Conservation (phyloP, 805 yeast genomes). For the Teunomyces kruisii region DNA sequence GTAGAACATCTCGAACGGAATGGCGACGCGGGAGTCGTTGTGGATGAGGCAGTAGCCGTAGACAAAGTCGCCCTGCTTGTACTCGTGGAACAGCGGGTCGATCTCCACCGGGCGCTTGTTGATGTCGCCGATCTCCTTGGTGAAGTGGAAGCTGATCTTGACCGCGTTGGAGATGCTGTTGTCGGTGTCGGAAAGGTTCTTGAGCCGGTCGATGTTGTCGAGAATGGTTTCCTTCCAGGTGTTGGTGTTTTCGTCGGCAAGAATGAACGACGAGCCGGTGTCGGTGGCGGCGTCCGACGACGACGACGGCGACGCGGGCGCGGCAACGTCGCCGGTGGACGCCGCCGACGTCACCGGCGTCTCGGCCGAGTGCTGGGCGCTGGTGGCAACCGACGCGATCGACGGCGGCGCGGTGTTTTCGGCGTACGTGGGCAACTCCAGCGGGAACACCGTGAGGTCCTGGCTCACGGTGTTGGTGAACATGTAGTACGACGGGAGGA, state of each 20-base stretch:
- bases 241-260: slow-evolving; percentile 34
- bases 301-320: not conserved
- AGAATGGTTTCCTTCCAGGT: slow-evolving; percentile 39
- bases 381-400: not conserved
- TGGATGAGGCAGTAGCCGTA: slow-evolving; percentile 53
- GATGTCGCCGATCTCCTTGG: slow-evolving; percentile 31
- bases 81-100: slow-evolving; percentile 44
- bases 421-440: not conserved
- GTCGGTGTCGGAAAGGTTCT: slow-evolving; percentile 28
- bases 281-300: not conserved
- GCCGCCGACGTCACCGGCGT: slow-evolving; percentile 1
- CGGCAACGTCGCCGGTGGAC: not conserved
- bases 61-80: slow-evolving; percentile 65
- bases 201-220: slow-evolving; percentile 36
- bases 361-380: not conserved
- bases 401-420: slow-evolving; percentile 1
- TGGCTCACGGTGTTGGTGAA: slow-evolving; percentile 14
- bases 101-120: slow-evolving; percentile 28
- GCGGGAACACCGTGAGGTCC: not conserved
- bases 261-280: slow-evolving; percentile 17
- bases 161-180: slow-evolving; percentile 27
- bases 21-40: slow-evolving; percentile 38
- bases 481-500: slow-evolving; percentile 42
- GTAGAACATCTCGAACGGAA: slow-evolving; percentile 64
- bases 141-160: slow-evolving; percentile 29